Conservation (phyloP, 345 rosid species). For the Citrus sp. region DNA sequence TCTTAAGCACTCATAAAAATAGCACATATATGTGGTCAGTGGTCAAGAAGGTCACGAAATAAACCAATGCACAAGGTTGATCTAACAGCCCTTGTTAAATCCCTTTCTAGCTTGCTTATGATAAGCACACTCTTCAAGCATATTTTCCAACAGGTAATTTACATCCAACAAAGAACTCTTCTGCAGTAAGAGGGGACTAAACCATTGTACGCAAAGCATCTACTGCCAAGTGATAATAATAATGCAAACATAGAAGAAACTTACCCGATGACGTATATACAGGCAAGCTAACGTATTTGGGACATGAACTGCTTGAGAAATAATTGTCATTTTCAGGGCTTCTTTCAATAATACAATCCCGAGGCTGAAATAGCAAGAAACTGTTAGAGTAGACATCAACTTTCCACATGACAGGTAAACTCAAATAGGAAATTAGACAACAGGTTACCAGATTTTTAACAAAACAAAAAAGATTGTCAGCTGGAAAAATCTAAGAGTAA, state of each 20-base stretch:
- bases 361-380: conserved; percentile 47
- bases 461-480: neutral
- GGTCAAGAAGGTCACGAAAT: neutral
- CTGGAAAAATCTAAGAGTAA: neutral
- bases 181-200: neutral
- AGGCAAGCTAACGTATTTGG: conserved; percentile 79
- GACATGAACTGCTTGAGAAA: conserved; percentile 59
- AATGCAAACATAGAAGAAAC: conserved; percentile 7
- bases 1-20: neutral
- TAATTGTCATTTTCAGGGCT: conserved; percentile 18
- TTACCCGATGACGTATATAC: conserved; percentile 52
- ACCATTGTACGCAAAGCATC: neutral
- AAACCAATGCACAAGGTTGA: neutral
- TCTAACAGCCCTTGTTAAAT: neutral
- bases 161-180: neutral
- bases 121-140: neutral
- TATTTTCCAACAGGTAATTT: neutral
- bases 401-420: conserved; percentile 9
- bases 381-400: conserved; percentile 16
- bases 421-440: neutral
- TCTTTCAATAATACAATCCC: conserved; percentile 48
- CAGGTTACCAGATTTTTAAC: neutral
- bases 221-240: neutral
- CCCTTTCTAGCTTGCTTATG: neutral
- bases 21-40: neutral